Evolutionary conservation across 345 rosid species (phyloP).

Genomic region (Bruguiera parviflora): DNA sequence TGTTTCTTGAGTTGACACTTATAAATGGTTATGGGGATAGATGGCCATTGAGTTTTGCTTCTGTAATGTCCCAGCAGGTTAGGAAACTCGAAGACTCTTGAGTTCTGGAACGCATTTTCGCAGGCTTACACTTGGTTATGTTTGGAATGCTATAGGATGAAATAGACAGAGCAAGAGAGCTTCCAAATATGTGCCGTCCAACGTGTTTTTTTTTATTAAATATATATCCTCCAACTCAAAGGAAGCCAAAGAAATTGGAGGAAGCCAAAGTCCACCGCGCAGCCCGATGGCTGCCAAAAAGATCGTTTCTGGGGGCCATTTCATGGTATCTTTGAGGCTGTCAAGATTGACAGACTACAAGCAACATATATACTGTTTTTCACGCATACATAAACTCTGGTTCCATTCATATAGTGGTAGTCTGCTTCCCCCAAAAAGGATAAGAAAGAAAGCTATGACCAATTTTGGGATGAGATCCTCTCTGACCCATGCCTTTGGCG

Average conservation of each 20-base stretch:
- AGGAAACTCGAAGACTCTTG: conserved; percentile 76
- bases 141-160: too few relatives aligned
- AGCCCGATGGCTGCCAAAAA: conserved; percentile 35
- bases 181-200: not conserved
- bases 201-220: conserved; percentile 26
- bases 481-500: conserved; percentile 47
- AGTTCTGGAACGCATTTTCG: conserved; percentile 80
- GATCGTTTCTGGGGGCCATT: conserved; percentile 36
- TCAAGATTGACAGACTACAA: conserved; percentile 29
- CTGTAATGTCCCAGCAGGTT: conserved; percentile 37
- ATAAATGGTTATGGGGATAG: too few relatives aligned
- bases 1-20: too few relatives aligned
- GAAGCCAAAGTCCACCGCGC: conserved; percentile 43
- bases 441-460: conserved; percentile 31
- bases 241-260: conserved; percentile 35
- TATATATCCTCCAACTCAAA: conserved; percentile 29
- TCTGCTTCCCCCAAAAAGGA: conserved; percentile 34
- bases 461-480: conserved; percentile 60
- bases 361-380: conserved; percentile 47
- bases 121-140: conserved; percentile 76
- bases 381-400: conserved; percentile 56
- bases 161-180: not conserved
- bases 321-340: conserved; percentile 31
- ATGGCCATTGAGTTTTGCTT: conserved; percentile 1
- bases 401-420: conserved; percentile 34